phyloP scores from a whole-genome alignment of 2,329 filamentous ascomycete genomes.

The Scedosporium aurantiacum region DNA sequence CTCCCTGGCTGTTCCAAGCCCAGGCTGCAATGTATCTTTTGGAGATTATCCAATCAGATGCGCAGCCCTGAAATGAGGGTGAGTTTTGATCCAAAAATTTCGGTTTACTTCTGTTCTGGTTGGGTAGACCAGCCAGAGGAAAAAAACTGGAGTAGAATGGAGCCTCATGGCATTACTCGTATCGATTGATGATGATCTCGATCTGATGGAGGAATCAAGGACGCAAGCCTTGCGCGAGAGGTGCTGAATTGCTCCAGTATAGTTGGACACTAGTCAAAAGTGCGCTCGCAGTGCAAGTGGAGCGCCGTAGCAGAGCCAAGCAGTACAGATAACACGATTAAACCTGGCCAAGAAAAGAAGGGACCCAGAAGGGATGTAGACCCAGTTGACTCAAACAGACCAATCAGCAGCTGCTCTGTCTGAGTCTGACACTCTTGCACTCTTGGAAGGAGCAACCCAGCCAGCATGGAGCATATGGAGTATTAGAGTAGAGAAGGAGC shows the following conservation, averaged over 20 bases:
- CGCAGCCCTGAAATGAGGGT: neutral
- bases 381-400: neutral
- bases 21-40: neutral
- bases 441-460: neutral
- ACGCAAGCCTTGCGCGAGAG: neutral
- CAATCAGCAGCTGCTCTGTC: slow-evolving; percentile 1
- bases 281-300: neutral
- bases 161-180: neutral
- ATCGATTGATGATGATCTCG: too few species aligned
- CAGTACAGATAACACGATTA: neutral
- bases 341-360: neutral
- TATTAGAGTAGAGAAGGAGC: neutral
- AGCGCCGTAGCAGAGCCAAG: neutral
- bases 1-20: neutral
- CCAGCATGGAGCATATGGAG: neutral
- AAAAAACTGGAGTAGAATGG: neutral
- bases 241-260: neutral
- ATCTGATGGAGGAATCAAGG: neutral
- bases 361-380: too few species aligned
- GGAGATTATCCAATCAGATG: neutral
- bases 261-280: neutral
- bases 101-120: neutral
- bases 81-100: neutral
- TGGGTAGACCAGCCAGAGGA: neutral
- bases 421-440: slow-evolving; percentile 4